Percentiles rank a stretch among this genome's conserved stretches.
Evolutionary conservation across 257 asterid species (phyloP).

Genomic region (Solanum bulbocastanum): DNA sequence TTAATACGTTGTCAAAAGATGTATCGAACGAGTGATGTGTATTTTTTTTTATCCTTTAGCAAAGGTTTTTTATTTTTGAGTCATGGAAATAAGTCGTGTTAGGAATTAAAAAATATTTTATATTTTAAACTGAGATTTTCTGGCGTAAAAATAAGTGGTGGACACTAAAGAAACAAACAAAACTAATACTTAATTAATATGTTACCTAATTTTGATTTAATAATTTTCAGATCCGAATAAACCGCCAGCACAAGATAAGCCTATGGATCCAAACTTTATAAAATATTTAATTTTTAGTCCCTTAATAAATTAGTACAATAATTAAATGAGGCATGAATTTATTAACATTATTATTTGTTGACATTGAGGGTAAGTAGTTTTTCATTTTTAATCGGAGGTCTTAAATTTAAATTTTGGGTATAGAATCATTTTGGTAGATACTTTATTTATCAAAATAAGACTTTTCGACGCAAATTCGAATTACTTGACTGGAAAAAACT

Average conservation of each 20-base stretch:
- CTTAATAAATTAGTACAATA: background rate
- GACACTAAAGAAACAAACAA: background rate
- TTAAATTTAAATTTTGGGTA: background rate
- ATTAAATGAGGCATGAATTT: background rate
- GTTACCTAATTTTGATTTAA: background rate
- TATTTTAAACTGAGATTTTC: background rate
- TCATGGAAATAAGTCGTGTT: background rate
- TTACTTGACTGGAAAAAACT: too few relatives aligned
- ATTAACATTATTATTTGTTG: background rate
- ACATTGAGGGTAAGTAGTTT: too few relatives aligned
- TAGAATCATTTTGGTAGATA: fast-evolving
- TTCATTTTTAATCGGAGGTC: fast-evolving
- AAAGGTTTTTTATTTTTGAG: background rate
- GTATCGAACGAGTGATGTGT: background rate
- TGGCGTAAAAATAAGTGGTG: background rate
- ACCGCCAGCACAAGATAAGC: background rate
- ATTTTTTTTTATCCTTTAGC: background rate
- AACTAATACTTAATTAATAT: background rate
- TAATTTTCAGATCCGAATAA: background rate
- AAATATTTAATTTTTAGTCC: background rate
- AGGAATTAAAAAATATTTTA: background rate
- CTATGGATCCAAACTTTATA: background rate
- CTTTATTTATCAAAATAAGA: too few relatives aligned
- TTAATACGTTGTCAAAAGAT: background rate
- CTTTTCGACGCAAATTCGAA: fast-evolving